Base-by-base conservation (phyloP, 192 early-diverging fungal species). In the Rhizoclosmatium globosum region DNA sequence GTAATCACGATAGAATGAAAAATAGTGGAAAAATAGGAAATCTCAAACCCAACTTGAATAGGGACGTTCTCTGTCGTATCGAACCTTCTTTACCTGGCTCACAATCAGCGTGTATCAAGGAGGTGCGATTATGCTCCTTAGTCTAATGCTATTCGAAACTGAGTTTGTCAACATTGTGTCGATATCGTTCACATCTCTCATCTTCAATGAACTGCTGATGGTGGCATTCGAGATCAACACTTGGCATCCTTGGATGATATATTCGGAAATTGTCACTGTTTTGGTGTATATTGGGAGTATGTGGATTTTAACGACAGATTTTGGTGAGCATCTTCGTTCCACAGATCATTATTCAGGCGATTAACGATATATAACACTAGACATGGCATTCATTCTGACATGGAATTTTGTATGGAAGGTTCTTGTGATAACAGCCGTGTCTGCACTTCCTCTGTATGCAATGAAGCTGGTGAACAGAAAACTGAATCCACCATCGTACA, bases 51-150 rank as follows among this genome's bases (percentile, higher is more conserved):
- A 17, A 64, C 7, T 38, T 47, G 64, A n/a, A 45, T 61, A 91
- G 89, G 97, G 97, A 43, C 85, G 97, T 3, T 91, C 95, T 45
- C 83, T 98, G 17, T 97, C 97, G 4, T 94, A 91, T 86, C 93
- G 93, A 79, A 98, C 97, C 0, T 98, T 98, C 74, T 97, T 95
- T 77, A 93, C 91, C 42, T 98, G 97, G 97, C 85, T 97, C 38
- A 86, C 96, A 43, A 96, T 97, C 71, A 94, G 93, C 85, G 94
- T 97, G 21, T 98, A 98, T 84, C 97, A 98, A 92, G 97, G 95
- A 58, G 96, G 96, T 15, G 93, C 93, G 0, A 94, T 98, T 48
- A 97, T 98, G 97, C 91, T 97, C 71, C 84, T 97, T 71, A 95
- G 96, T 6, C 95, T 96, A 68, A 92, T 94, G 87, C 84, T 98